Conservation (phyloP, 345 rosid species). For the Rhodamnia argentea region DNA sequence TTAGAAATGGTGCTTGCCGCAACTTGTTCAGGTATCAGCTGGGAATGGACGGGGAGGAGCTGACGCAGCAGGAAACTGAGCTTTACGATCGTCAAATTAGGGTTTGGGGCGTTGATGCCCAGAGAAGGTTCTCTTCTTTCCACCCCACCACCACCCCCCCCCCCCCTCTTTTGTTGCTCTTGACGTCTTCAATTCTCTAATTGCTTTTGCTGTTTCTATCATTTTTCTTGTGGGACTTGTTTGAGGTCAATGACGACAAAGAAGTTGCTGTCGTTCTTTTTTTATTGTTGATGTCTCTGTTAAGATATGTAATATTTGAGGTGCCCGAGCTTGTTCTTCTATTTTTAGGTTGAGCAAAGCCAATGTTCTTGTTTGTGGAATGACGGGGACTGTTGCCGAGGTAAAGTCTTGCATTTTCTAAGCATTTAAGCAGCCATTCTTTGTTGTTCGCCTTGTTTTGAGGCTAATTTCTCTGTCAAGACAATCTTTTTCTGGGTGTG, state of each 20-base stretch:
- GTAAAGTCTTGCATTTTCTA: constrained; percentile 13
- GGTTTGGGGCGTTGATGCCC: constrained; percentile 99
- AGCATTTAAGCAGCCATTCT: not conserved
- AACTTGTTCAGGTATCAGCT: constrained; percentile 3
- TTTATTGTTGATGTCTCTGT: not conserved
- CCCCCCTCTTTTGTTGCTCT: not conserved
- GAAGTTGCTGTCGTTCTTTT: not conserved
- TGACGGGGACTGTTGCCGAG: constrained; percentile 84
- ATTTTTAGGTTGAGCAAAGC: constrained; percentile 66
- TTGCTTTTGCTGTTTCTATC: not conserved
- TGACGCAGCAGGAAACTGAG: constrained; percentile 96
- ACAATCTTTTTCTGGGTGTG: not conserved
- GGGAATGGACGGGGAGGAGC: constrained; percentile 75
- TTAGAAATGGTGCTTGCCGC: not conserved
- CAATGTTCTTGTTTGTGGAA: constrained; percentile 68
- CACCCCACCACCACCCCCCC: no score
- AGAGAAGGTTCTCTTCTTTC: constrained; percentile 48
- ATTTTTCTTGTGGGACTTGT: not conserved
- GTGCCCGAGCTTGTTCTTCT: not conserved
- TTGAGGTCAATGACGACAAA: not conserved
- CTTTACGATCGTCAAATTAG: constrained; percentile 91
- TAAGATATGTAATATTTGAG: not conserved
- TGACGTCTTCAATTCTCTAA: not conserved
- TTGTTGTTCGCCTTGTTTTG: not conserved
- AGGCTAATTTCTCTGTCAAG: not conserved